Conservation (phyloP, 2,329 filamentous ascomycete species). For the Bipolaris victoriae region DNA sequence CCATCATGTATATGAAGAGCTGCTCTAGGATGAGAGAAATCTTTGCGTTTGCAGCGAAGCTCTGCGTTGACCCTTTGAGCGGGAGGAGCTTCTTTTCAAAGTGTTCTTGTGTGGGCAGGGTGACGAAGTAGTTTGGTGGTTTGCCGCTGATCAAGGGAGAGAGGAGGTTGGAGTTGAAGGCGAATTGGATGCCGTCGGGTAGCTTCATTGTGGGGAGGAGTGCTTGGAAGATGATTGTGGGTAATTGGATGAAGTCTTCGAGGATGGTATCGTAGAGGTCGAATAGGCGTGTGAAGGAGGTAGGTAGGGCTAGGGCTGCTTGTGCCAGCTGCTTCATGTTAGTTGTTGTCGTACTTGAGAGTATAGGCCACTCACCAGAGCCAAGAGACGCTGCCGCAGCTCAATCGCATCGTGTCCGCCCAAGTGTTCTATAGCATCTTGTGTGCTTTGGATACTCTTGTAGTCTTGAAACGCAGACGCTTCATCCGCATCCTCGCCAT, state of each 20-base stretch:
- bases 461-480: not conserved
- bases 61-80: slow-evolving; percentile 31
- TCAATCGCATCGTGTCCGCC: slow-evolving; percentile 62
- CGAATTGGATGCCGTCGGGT: slow-evolving; percentile 53
- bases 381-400: slow-evolving; percentile 68
- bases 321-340: slow-evolving; percentile 42
- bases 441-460: slow-evolving; percentile 5
- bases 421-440: slow-evolving; percentile 35
- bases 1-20: slow-evolving; percentile 41
- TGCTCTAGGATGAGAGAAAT: slow-evolving; percentile 45
- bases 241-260: slow-evolving; percentile 63
- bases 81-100: slow-evolving; percentile 38
- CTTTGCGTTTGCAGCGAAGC: slow-evolving; percentile 43
- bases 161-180: slow-evolving; percentile 51
- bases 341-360: slow-evolving; percentile 13
- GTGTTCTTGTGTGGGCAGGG: slow-evolving; percentile 36
- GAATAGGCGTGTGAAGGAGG: slow-evolving; percentile 57
- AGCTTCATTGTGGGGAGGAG: slow-evolving; percentile 60
- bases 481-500: slow-evolving; percentile 14
- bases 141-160: slow-evolving; percentile 33
- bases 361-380: slow-evolving; percentile 53
- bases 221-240: slow-evolving; percentile 63
- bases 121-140: slow-evolving; percentile 35
- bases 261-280: slow-evolving; percentile 66
- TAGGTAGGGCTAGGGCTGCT: slow-evolving; percentile 48